These are phyloP conservation scores for Colletotrichum cuscutae DNA, from an alignment of 2,329 filamentous ascomycete genomes.

Conservation along the genomic window DNA sequence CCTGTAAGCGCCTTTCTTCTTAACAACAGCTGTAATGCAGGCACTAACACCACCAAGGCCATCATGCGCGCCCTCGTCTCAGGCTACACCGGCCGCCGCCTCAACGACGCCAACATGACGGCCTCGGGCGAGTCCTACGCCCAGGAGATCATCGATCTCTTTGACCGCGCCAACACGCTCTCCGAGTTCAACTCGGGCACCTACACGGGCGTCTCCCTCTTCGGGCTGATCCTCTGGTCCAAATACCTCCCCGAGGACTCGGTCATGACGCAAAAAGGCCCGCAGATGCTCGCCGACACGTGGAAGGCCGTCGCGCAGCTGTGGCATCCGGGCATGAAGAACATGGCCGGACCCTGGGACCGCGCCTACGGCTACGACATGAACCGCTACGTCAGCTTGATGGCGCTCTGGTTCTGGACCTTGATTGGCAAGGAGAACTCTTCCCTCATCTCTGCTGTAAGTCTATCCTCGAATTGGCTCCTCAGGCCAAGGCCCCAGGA, in stretches of 20 bases:
- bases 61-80: slow-evolving; percentile 72
- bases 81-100: slow-evolving; percentile 66
- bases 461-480: background rate
- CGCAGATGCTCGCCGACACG: slow-evolving; percentile 61
- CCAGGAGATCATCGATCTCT: slow-evolving; percentile 65
- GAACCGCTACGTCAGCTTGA: slow-evolving; percentile 68
- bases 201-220: slow-evolving; percentile 71
- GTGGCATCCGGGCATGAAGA: slow-evolving; percentile 68
- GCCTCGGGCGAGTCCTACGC: slow-evolving; percentile 65
- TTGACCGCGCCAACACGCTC: slow-evolving; percentile 64
- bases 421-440: slow-evolving; percentile 60
- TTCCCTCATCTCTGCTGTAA: slow-evolving; percentile 46
- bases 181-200: slow-evolving; percentile 73
- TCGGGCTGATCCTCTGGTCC: slow-evolving; percentile 66
- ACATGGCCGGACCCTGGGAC: slow-evolving; percentile 74
- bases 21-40: too few species aligned
- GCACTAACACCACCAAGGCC: slow-evolving; percentile 33
- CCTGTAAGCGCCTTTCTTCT: slow-evolving; percentile 45
- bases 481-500: too few species aligned
- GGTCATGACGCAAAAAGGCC: slow-evolving; percentile 62
- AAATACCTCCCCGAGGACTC: slow-evolving; percentile 67
- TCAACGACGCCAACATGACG: slow-evolving; percentile 69
- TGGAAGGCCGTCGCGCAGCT: slow-evolving; percentile 63
- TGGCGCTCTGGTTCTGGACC: slow-evolving; percentile 69
- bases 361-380: slow-evolving; percentile 72